These are phyloP conservation scores for Talaromyces thailandensis DNA, from an alignment of 495 filamentous ascomycete genomes.

Conservation along the genomic window DNA sequence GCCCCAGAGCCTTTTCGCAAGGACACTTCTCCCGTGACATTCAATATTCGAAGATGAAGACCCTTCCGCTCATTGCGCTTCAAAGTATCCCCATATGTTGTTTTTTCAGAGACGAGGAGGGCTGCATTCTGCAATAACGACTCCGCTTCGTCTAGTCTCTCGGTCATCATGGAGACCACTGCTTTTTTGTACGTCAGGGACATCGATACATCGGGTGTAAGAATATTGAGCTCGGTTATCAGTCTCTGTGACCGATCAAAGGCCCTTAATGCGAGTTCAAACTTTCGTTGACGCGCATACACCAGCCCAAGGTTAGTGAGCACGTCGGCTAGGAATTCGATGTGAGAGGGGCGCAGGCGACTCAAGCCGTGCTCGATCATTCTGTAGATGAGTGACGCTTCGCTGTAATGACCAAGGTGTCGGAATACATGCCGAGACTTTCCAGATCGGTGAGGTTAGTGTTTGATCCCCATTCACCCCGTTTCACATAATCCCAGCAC, in stretches of 20 bases:
- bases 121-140: not conserved
- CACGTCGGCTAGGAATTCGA: too few relatives aligned
- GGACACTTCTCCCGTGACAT: not conserved
- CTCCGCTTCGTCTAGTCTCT: not conserved
- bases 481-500: too few relatives aligned
- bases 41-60: not conserved
- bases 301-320: too few relatives aligned
- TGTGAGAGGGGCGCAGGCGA: too few relatives aligned
- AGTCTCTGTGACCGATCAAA: not conserved
- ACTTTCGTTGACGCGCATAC: too few relatives aligned
- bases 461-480: too few relatives aligned
- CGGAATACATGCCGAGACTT: too few relatives aligned
- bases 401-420: too few relatives aligned
- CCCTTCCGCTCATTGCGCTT: not conserved
- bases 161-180: not conserved
- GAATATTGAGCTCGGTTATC: not conserved
- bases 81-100: not conserved
- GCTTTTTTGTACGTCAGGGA: not conserved
- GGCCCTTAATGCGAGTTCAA: not conserved
- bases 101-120: not conserved
- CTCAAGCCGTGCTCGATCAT: too few relatives aligned
- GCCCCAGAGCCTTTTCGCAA: not conserved
- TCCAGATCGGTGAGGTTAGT: too few relatives aligned
- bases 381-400: too few relatives aligned
- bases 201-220: not conserved